Percentiles rank a stretch among this genome's conserved stretches.
These are phyloP conservation scores for Cytospora piceae DNA, from an alignment of 2,329 filamentous ascomycete species.

Conservation along the genomic window DNA sequence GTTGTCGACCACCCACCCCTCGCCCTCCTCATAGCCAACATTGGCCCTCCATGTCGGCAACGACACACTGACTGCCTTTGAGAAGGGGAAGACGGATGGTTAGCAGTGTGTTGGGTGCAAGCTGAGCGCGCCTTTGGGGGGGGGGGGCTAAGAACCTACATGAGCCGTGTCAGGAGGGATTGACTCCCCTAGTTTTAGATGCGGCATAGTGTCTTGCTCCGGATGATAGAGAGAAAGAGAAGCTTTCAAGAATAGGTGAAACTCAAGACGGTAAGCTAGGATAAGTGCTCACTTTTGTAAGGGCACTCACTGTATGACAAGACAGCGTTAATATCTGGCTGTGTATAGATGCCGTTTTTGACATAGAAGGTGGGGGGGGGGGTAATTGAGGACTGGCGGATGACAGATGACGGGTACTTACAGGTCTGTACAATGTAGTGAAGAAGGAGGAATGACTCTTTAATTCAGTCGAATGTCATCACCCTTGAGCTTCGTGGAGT, in stretches of 20 bases:
- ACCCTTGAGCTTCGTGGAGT: background rate
- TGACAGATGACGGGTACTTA: background rate
- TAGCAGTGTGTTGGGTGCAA: background rate
- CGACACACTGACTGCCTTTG: slow-evolving; percentile 93
- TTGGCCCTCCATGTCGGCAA: slow-evolving; percentile 92
- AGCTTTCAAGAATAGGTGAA: background rate
- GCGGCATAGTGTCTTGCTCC: slow-evolving; percentile 44
- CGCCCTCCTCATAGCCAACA: slow-evolving; percentile 90
- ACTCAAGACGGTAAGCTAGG: background rate
- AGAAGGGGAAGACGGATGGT: background rate
- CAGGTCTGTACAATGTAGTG: background rate
- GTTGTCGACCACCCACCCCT: slow-evolving; percentile 80
- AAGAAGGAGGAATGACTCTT: background rate
- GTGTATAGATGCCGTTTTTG: background rate
- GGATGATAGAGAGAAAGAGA: too few relatives aligned
- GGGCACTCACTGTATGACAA: background rate
- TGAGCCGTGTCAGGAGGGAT: slow-evolving; percentile 80
- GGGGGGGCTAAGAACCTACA: slow-evolving; percentile 54
- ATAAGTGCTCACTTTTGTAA: background rate
- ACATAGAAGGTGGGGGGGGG: background rate
- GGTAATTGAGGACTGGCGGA: background rate
- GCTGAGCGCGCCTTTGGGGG: background rate
- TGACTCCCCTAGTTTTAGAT: slow-evolving; percentile 65
- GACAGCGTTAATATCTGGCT: background rate
- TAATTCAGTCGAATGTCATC: background rate